Conservation (phyloP, 306 rosid species). For the Coriaria nepalensis region DNA sequence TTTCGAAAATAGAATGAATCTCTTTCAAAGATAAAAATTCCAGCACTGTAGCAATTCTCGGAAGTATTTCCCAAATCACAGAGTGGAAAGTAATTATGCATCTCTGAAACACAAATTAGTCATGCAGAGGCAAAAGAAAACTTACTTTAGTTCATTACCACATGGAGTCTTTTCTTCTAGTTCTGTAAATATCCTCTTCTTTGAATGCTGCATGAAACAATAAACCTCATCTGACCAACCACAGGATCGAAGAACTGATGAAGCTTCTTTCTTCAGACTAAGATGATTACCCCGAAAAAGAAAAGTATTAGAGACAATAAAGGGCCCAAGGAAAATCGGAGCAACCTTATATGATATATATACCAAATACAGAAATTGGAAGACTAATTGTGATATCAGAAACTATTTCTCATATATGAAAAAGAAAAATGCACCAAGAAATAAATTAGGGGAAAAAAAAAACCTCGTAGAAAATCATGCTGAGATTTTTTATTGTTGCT, state of each 20-base stretch:
- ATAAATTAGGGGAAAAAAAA: too few relatives aligned
- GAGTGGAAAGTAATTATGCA: constrained; percentile 1
- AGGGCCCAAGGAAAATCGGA: not conserved
- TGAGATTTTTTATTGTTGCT: too few relatives aligned
- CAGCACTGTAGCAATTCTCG: too few relatives aligned
- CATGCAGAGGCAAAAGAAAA: constrained; percentile 4
- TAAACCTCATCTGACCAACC: constrained; percentile 62
- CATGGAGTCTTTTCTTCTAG: constrained; percentile 28
- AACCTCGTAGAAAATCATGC: too few relatives aligned
- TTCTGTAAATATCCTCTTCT: constrained; percentile 39
- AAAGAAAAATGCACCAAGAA: too few relatives aligned
- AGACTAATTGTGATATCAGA: too few relatives aligned
- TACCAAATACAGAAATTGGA: too few relatives aligned
- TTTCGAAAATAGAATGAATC: too few relatives aligned
- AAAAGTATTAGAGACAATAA: not conserved
- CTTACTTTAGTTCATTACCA: constrained; percentile 43
- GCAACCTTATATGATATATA: too few relatives aligned
- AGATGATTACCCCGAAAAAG: constrained; percentile 12
- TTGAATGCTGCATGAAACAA: constrained; percentile 40
- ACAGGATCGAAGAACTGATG: constrained; percentile 53
- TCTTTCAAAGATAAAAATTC: too few relatives aligned
- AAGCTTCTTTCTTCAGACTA: constrained; percentile 59
- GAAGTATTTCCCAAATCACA: not conserved
- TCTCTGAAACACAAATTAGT: not conserved
- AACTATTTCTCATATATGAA: too few relatives aligned